Conservation (phyloP, 352 stramenopile genomes). For the Globisporangium splendens region DNA sequence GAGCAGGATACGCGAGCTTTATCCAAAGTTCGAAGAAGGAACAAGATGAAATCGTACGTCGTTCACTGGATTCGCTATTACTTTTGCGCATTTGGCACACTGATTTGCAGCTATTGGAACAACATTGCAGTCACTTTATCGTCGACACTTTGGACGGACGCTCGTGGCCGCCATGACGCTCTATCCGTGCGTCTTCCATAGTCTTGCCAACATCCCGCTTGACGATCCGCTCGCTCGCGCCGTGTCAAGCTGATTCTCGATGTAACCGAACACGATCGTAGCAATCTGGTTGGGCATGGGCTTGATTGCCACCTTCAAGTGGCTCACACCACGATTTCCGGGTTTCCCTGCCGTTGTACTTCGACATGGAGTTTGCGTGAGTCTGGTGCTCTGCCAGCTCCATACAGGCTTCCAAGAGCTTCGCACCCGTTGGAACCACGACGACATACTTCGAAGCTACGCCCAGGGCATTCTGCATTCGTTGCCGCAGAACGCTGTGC, state of each 20-base stretch:
- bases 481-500: slow-evolving; percentile 39
- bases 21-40: too few relatives aligned
- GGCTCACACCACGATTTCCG: slow-evolving; percentile 3
- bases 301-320: slow-evolving; percentile 21
- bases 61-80: too few relatives aligned
- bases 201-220: slow-evolving; percentile 90
- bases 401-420: slow-evolving; percentile 5
- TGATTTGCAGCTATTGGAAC: too few relatives aligned
- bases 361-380: slow-evolving; percentile 15
- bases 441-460: slow-evolving; percentile 35
- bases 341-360: not conserved
- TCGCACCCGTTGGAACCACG: not conserved
- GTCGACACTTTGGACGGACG: slow-evolving; percentile 10
- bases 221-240: slow-evolving; percentile 79
- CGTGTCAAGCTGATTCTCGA: slow-evolving; percentile 87
- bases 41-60: too few relatives aligned
- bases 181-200: slow-evolving; percentile 91
- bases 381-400: slow-evolving; percentile 12
- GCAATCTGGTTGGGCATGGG: slow-evolving; percentile 82
- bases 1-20: slow-evolving; percentile 3
- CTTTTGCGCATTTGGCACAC: too few relatives aligned
- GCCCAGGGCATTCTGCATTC: slow-evolving; percentile 36
- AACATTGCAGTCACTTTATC: too few relatives aligned
- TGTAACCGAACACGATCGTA: slow-evolving; percentile 89
- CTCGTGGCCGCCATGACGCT: slow-evolving; percentile 55